A percentile compares a stretch with the other conserved stretches of the same genome.
These are phyloP conservation scores for Stachybotrys chlorohalonatus DNA, from an alignment of 2,329 filamentous ascomycete species.

Conservation along the genomic window DNA sequence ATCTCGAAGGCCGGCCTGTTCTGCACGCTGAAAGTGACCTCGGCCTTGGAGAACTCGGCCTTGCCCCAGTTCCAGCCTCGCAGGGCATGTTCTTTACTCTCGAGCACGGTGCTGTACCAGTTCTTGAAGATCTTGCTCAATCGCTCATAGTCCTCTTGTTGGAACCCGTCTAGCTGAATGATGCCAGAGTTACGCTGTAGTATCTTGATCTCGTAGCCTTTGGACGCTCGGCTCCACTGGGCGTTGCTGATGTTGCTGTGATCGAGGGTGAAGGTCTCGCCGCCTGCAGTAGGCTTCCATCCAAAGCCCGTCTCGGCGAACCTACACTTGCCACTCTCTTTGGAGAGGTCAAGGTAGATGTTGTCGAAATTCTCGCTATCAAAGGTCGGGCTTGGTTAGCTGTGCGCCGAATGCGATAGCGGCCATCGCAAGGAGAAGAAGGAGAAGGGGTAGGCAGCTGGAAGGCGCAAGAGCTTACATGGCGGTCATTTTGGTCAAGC, in stretches of 20 bases:
- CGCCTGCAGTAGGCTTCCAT: slow-evolving; percentile 83
- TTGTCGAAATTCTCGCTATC: slow-evolving; percentile 85
- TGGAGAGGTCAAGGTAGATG: slow-evolving; percentile 93
- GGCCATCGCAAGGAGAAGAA: slow-evolving; percentile 4
- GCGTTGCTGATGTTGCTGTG: slow-evolving; percentile 74
- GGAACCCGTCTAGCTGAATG: slow-evolving; percentile 91
- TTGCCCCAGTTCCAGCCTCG: slow-evolving; percentile 99
- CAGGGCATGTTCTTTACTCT: slow-evolving; percentile 87
- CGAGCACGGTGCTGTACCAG: slow-evolving; percentile 91
- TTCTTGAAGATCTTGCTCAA: slow-evolving; percentile 91
- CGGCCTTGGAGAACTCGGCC: slow-evolving; percentile 89
- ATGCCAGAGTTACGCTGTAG: slow-evolving; percentile 75
- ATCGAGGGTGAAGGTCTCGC: slow-evolving; percentile 91
- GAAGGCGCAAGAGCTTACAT: slow-evolving; percentile 19
- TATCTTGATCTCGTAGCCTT: slow-evolving; percentile 90
- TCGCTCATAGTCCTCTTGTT: slow-evolving; percentile 89
- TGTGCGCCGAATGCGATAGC: background rate
- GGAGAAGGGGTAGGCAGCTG: background rate
- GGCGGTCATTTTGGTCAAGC: slow-evolving; percentile 22
- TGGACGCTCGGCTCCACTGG: slow-evolving; percentile 90
- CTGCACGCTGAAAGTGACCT: slow-evolving; percentile 93
- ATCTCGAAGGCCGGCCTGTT: slow-evolving; percentile 95
- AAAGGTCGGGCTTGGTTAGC: background rate
- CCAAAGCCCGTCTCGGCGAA: slow-evolving; percentile 91
- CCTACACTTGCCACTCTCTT: slow-evolving; percentile 84